Evolutionary conservation across 192 early-diverging fungal species (phyloP), one percentile per base, ranked within the genome.

Genomic region (Coemansia sp.): DNA sequence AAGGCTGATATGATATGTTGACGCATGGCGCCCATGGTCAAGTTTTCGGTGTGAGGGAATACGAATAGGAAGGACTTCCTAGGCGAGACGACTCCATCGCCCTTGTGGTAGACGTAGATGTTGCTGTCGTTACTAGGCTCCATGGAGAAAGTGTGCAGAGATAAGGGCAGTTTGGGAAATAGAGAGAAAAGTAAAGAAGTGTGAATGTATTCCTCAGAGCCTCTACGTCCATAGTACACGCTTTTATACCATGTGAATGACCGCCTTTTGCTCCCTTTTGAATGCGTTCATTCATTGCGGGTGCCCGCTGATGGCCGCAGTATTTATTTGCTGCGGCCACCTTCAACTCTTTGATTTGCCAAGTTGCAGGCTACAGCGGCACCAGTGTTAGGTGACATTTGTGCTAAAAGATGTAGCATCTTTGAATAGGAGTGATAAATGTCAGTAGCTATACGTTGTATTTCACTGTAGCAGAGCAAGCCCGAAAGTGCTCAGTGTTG

Each of bases 21-120:
- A 5, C 1, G 14, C 14, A 58, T 58, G 30, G 6, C 17, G 30
- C 33, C 30, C 6, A 6, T 16, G 30, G 13, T 35, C 55, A 58
- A 4, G 55, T 7, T 33, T 13, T 58, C 30, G 14, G 55, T 33
- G 28, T 35, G 14, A 32, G 55, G 55, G 16, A 58, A 58, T 16
- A 58, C 55, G 33, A 58, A 58, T 30, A 58, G 6, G 30, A 58
- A 33, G 2, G 13, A 3, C 6, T 58, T 58, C 6, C 7, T 33
- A 26, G 26, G 53, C 28, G 28, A 16, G 13, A 32, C 0, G 16
- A 14, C 4, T 30, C 26, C 30, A 33, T 58, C 30, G 2, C 55
- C 55, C 5, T 32, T 30, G 6, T 58, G 55, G 55, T 35, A 58
- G 55, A 35, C 28, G 55, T 58, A 58, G 16, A 58, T n/a, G 16